Evolutionary conservation across 1,284 basidiomycete species (phyloP), one percentile per base, ranked within the genome.

Genomic region (Exsudoporus floridanus): DNA sequence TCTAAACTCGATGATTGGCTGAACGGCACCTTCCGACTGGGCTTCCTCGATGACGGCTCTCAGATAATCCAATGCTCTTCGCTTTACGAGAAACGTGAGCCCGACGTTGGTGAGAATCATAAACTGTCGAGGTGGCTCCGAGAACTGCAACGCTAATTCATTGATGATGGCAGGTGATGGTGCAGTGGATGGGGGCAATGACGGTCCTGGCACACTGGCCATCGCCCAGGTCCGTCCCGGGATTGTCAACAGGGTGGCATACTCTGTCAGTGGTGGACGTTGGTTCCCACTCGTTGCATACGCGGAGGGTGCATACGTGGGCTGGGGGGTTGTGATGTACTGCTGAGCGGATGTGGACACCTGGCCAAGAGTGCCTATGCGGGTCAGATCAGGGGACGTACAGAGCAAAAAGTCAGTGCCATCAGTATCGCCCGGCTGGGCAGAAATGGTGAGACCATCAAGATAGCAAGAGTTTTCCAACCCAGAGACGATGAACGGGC

Each of bases 101-200:
- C 93, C 94, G 33, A 84, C 86, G 61, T 91, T 92, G 19, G 92
- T 93, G 54, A 97, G 73, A 51, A 96, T 80, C 72, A 96, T 82
- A 67, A 95, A 95, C 61, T 90, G 86, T 45, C 82, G 79, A 30
- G 89, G 79, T 13, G 80, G 74, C 55, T 88, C 81, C 12, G 82
- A 82, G 62, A 89, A 86, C 66, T 96, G 92, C 14, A 82, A 81
- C 0, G 88, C 88, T 14, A 95, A 76, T 67, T 95, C 91, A 61
- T 94, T 93, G 42, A 83, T 83, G 23, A 80, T 71, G 0, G 77
- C 66, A 30, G 80, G 78, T 1, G 74, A 74, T 39, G 76, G 77
- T n/a, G 76, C 61, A 1, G 76, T 64, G 18, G 75, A 73, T 2
- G 70, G 63, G 4, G 64, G 55, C 35, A 63, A 54, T 5, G 64